Evolutionary conservation across 306 rosid genomes (phyloP).

Genomic region (Psophocarpus tetragonolobus): DNA sequence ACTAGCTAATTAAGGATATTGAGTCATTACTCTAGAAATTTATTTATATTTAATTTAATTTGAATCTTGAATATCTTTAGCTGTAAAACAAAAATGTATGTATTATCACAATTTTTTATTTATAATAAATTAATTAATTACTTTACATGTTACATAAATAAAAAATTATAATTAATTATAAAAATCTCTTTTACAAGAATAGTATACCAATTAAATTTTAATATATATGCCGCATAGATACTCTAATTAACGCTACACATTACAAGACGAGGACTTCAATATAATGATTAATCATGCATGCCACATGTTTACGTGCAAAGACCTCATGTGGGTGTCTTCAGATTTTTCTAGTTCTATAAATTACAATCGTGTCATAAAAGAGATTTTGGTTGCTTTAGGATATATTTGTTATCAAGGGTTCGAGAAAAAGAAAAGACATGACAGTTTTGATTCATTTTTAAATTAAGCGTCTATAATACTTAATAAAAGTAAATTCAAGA

Average conservation of each 20-base stretch:
- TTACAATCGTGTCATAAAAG: neutral
- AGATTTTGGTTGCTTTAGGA: neutral
- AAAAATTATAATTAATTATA: too few relatives aligned
- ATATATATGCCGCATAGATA: too few relatives aligned
- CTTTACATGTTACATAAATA: too few relatives aligned
- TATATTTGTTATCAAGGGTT: neutral
- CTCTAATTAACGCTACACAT: too few relatives aligned
- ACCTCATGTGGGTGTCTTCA: neutral
- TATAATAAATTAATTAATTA: too few relatives aligned
- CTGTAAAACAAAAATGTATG: too few relatives aligned
- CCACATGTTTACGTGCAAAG: neutral
- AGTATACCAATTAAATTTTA: too few relatives aligned
- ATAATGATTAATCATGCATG: neutral
- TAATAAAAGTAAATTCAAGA: neutral
- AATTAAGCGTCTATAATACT: neutral
- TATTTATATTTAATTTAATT: too few relatives aligned
- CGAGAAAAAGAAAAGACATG: neutral
- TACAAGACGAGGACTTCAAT: neutral
- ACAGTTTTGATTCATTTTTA: neutral
- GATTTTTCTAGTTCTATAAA: neutral
- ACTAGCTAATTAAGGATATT: neutral
- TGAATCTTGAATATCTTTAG: neutral
- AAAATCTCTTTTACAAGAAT: too few relatives aligned
- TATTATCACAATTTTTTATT: too few relatives aligned
- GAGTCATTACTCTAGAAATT: neutral